Evolutionary conservation across 371 early-diverging fungal genomes (phyloP).

Genomic region (Nematocida ironsii): DNA sequence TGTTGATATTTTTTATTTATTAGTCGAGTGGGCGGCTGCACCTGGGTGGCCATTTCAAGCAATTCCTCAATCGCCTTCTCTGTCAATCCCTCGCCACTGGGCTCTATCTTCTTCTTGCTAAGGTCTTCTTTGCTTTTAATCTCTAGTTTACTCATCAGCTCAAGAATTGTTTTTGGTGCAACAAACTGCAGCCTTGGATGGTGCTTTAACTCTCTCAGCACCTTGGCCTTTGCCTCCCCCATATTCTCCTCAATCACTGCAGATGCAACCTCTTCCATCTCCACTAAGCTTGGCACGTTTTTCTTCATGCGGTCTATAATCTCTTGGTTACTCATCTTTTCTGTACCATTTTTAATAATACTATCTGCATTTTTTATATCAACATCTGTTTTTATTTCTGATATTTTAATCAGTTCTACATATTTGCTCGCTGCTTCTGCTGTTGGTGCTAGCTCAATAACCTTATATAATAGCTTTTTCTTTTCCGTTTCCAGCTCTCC

Average conservation of each 20-base stretch:
- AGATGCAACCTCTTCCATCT: conserved; percentile 29
- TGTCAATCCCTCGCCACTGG: not conserved
- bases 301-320: conserved; percentile 17
- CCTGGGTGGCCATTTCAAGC: conserved; percentile 18
- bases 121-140: not conserved
- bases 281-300: conserved; percentile 30
- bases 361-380: conserved; percentile 43
- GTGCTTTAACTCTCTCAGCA: conserved; percentile 59
- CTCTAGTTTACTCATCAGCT: conserved; percentile 24
- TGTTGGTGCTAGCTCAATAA: conserved; percentile 20
- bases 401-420: not conserved
- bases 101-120: not conserved
- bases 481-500: not conserved
- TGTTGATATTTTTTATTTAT: conserved; percentile 44
- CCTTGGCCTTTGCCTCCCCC: conserved; percentile 18
- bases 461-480: conserved; percentile 53
- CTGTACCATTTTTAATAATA: not conserved
- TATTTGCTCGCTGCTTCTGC: conserved; percentile 13
- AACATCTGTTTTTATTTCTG: conserved; percentile 19
- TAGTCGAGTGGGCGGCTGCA: conserved; percentile 36
- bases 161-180: conserved; percentile 27
- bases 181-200: conserved; percentile 54
- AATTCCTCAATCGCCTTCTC: conserved; percentile 26
- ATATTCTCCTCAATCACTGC: conserved; percentile 23
- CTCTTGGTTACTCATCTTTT: not conserved